A percentile compares a stretch with the other conserved stretches of the same genome.
These are phyloP conservation scores for Apium graveolens DNA, from an alignment of 129 eudicot species.

Conservation along the genomic window DNA sequence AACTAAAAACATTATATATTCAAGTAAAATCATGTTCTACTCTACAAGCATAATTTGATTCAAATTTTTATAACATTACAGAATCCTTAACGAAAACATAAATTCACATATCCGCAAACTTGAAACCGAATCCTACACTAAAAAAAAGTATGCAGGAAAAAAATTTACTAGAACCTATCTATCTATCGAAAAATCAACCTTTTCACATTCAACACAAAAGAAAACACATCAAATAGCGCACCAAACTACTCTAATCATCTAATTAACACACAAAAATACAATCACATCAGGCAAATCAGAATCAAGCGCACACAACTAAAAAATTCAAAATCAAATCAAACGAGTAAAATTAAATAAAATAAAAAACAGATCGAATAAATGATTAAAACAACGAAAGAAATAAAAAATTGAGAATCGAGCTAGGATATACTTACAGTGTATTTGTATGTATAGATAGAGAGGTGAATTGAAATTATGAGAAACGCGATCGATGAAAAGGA, in stretches of 20 bases:
- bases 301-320: not conserved
- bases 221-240: not conserved
- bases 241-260: not conserved
- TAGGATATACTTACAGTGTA: slow-evolving; percentile 14
- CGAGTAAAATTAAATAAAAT: not conserved
- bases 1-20: not conserved
- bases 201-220: not conserved
- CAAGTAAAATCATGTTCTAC: not conserved
- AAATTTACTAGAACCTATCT: not conserved
- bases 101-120: not conserved
- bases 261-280: not conserved
- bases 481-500: not conserved
- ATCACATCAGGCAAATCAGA: not conserved
- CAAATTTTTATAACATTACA: not conserved
- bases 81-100: not conserved
- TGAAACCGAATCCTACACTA: not conserved
- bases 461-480: slow-evolving; percentile 6
- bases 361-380: not conserved
- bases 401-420: slow-evolving; percentile 3
- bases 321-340: not conserved
- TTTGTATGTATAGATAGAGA: slow-evolving; percentile 8
- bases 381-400: slow-evolving; percentile 13
- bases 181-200: not conserved
- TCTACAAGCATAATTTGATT: not conserved
- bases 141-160: not conserved